Evolutionary conservation across 2,329 filamentous ascomycete species (phyloP).

Genomic region (Phialocephala sp.): DNA sequence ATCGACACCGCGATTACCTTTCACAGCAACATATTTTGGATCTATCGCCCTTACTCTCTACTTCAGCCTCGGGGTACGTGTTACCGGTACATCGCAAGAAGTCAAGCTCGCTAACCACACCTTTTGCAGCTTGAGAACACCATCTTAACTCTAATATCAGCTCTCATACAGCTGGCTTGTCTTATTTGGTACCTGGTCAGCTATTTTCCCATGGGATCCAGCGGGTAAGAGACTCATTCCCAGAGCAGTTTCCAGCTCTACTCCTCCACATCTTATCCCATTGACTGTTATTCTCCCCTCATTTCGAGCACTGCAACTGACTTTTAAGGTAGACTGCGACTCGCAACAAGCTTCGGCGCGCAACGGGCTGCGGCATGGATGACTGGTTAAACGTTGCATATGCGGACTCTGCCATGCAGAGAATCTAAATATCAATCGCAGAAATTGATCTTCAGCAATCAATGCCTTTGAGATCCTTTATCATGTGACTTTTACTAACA

Average conservation of each 20-base stretch:
- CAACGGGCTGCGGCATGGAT: slow-evolving; percentile 88
- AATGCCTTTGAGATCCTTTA: neutral
- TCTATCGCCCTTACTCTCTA: slow-evolving; percentile 89
- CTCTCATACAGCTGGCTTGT: slow-evolving; percentile 81
- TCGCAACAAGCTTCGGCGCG: slow-evolving; percentile 85
- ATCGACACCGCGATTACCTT: slow-evolving; percentile 84
- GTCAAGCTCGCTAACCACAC: slow-evolving; percentile 28
- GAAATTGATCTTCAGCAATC: neutral
- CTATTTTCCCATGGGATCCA: slow-evolving; percentile 97
- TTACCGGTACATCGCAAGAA: neutral
- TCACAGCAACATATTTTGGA: slow-evolving; percentile 93
- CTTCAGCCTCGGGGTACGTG: slow-evolving; percentile 88
- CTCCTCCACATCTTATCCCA: neutral
- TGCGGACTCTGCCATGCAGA: neutral
- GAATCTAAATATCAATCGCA: neutral
- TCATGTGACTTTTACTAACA: neutral
- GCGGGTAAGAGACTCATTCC: slow-evolving; percentile 53
- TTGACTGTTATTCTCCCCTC: neutral
- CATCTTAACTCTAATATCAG: slow-evolving; percentile 82
- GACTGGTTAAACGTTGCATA: slow-evolving; percentile 61
- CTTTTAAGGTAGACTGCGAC: slow-evolving; percentile 58
- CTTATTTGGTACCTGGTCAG: slow-evolving; percentile 93
- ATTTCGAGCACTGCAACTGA: neutral
- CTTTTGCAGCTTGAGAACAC: slow-evolving; percentile 75
- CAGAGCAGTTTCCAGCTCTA: neutral